Evolutionary conservation across 2,329 filamentous ascomycete genomes (phyloP), one percentile per base, ranked within the genome.

Genomic region (Domatiomyces globalis): DNA sequence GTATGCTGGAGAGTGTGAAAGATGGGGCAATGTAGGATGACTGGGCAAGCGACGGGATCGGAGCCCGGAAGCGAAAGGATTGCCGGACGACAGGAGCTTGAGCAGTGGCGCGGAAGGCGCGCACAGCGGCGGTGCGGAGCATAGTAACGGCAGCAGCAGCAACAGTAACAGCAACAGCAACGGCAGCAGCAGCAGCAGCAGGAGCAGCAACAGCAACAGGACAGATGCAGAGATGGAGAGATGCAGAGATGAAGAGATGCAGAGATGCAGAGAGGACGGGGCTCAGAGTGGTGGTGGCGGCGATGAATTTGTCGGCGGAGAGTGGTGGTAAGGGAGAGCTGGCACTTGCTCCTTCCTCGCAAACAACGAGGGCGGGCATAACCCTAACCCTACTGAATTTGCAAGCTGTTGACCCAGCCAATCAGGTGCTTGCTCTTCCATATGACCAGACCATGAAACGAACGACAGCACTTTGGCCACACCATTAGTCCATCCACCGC

Each of bases 81-180:
- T 68, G 69, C 67, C 74, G 71, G 66, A 75, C 70, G 59, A 69
- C 67, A 63, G 74, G 72, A 61, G 74, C 69, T 50, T 57, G 51
- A 60, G 72, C 71, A 58, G 72, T 71, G 62, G 67, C 71, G 66
- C 80, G 76, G 69, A 84, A 80, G 66, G 85, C 84, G 73, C 85
- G 85, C 74, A 90, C 76, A 69, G 92, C 72, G 67, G 85, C 83
- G 71, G 85, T 81, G 74, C 90, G 86, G 78, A 95, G 88, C 90
- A 96, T 96, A 60, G 64, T 81, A 73, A 63, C 58, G 46, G 46
- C 42, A 49, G 20, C 19, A 29, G 48, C 42, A 51, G 44, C 49
- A 49, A 54, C 54, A 46, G 51, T 51, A 47, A 55, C 47, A 46
- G 52, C 55, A 36, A 51, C 29, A 39, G 49, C 46, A 18, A 53